Evolutionary conservation across 805 yeast genomes (phyloP).

Genomic region (Saturnispora dispora): DNA sequence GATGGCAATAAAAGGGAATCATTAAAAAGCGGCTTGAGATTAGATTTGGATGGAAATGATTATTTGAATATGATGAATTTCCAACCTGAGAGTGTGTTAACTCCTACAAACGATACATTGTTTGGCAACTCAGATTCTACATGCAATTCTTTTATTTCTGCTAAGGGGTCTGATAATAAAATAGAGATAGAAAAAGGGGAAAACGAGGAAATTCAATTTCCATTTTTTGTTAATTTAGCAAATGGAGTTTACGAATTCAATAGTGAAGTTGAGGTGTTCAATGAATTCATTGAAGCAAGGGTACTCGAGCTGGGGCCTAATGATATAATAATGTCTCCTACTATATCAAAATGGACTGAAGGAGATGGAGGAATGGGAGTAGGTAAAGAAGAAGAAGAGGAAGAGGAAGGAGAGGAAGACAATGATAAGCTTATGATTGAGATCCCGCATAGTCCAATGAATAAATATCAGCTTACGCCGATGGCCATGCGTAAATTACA

Average conservation of each 20-base stretch:
- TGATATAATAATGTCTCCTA: neutral
- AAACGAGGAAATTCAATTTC: neutral
- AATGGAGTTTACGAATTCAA: conserved; percentile 11
- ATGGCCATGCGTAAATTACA: neutral
- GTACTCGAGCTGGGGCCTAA: neutral
- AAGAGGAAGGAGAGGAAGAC: neutral
- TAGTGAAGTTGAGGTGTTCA: neutral
- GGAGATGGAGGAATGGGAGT: neutral
- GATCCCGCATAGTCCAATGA: neutral
- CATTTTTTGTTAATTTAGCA: conserved; percentile 6
- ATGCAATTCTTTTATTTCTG: neutral
- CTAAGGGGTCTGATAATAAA: neutral
- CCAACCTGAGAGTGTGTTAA: neutral
- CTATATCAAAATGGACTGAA: neutral
- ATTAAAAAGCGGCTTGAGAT: neutral
- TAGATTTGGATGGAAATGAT: neutral
- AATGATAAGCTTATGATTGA: neutral
- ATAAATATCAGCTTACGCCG: neutral
- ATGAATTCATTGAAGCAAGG: neutral
- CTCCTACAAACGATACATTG: neutral
- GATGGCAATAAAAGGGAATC: conserved; percentile 8
- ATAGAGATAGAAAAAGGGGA: neutral
- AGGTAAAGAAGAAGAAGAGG: neutral
- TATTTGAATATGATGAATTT: neutral
- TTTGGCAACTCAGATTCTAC: neutral